Conservation (phyloP, 345 rosid species). For the Ceriops decandra region DNA sequence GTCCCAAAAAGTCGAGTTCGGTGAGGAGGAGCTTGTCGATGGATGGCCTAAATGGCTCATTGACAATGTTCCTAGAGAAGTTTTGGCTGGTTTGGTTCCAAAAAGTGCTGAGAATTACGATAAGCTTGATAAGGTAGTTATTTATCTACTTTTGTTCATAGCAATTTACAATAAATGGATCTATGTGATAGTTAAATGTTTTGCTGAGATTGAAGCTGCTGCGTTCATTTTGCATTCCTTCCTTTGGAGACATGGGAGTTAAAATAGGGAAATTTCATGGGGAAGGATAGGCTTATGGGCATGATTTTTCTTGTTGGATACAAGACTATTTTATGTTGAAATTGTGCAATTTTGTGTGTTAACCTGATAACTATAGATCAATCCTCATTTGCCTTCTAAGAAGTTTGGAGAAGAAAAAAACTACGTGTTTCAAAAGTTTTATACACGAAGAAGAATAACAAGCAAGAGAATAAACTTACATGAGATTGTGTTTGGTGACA, state of each 20-base stretch:
- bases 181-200: too few species aligned
- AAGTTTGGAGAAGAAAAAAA: too few species aligned
- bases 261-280: too few species aligned
- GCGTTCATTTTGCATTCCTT: background rate
- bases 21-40: slow-evolving; percentile 30
- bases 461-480: too few species aligned
- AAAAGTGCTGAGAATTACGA: slow-evolving; percentile 57
- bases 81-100: slow-evolving; percentile 48
- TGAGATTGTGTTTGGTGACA: slow-evolving; percentile 6
- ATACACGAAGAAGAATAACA: too few species aligned
- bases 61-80: slow-evolving; percentile 48
- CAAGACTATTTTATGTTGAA: too few species aligned
- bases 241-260: background rate
- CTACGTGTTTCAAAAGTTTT: too few species aligned
- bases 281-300: too few species aligned
- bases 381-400: too few species aligned
- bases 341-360: too few species aligned
- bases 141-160: background rate
- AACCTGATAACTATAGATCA: too few species aligned
- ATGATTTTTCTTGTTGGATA: too few species aligned
- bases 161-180: background rate
- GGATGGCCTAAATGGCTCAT: slow-evolving; percentile 74
- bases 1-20: background rate
- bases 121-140: slow-evolving; percentile 53
- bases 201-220: background rate